A percentile compares a stretch with the other conserved stretches of the same genome.
phyloP scores from a whole-genome alignment of 2,329 filamentous ascomycete genomes.

The Dactylellina sp. region DNA sequence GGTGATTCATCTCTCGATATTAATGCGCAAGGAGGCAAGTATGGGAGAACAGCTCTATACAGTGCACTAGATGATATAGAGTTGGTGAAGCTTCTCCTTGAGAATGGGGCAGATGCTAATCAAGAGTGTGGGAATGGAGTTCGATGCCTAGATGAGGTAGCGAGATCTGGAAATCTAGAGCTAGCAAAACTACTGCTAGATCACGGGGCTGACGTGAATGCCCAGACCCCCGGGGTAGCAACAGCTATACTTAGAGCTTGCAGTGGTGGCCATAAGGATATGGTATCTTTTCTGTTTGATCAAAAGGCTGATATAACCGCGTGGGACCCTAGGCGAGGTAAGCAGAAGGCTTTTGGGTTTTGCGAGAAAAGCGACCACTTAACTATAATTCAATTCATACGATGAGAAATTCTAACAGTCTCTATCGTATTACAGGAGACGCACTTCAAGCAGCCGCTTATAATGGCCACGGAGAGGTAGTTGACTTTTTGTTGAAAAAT shows the following conservation, averaged over 20 bases:
- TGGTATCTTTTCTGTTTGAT: conserved; percentile 17
- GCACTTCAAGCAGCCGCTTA: conserved; percentile 23
- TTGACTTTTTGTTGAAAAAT: conserved; percentile 13
- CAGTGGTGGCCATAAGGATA: background rate
- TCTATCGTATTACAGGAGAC: conserved; percentile 1
- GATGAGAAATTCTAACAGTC: background rate
- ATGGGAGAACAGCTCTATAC: conserved; percentile 18
- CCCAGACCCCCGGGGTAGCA: background rate
- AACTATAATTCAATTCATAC: too few relatives aligned
- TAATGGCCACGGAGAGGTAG: conserved; percentile 4
- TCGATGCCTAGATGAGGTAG: conserved; percentile 10
- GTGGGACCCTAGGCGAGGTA: conserved; percentile 13
- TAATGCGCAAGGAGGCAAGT: conserved; percentile 16
- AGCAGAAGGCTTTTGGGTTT: too few relatives aligned
- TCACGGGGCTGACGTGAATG: conserved; percentile 21
- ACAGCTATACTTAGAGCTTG: conserved; percentile 3
- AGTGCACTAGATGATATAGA: background rate
- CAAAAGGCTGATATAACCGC: conserved; percentile 16
- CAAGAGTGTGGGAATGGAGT: conserved; percentile 6
- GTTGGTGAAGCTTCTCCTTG: conserved; percentile 15
- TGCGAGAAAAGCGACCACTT: too few relatives aligned
- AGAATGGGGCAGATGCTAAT: conserved; percentile 19
- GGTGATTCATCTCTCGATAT: conserved; percentile 23
- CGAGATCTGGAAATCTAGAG: background rate
- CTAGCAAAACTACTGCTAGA: conserved; percentile 15